These are phyloP conservation scores for Amanita phalloides DNA, from an alignment of 768 basidiomycete species.

Conservation along the genomic window DNA sequence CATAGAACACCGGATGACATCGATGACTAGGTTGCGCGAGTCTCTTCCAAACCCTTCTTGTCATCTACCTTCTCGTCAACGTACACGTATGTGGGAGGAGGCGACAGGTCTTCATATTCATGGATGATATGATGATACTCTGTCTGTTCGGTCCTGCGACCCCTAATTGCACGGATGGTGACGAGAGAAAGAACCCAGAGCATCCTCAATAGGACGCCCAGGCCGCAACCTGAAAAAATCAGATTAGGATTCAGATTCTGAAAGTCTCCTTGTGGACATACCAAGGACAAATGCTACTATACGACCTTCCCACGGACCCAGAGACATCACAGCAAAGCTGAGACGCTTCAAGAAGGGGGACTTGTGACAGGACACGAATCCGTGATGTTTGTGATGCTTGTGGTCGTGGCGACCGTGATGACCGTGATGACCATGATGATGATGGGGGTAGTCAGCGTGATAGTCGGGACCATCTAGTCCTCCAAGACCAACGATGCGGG, in stretches of 20 bases:
- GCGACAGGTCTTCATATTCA: conserved; percentile 33
- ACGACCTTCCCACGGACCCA: conserved; percentile 78
- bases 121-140: conserved; percentile 29
- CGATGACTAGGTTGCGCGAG: neutral
- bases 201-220: conserved; percentile 77
- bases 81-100: conserved; percentile 47
- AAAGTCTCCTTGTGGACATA: conserved; percentile 10
- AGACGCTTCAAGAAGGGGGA: conserved; percentile 48
- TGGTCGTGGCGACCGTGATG: conserved; percentile 16
- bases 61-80: conserved; percentile 38
- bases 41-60: conserved; percentile 6
- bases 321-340: conserved; percentile 51
- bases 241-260: neutral
- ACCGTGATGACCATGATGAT: neutral
- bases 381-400: conserved; percentile 1
- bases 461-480: neutral
- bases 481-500: neutral
- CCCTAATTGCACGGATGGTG: conserved; percentile 42
- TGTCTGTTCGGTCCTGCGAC: conserved; percentile 25
- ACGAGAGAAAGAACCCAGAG: conserved; percentile 63
- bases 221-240: conserved; percentile 55
- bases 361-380: conserved; percentile 8
- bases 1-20: neutral
- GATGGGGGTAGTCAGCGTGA: neutral
- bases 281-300: conserved; percentile 79